These are phyloP conservation scores for Eucalyptus cloeziana DNA, from an alignment of 345 rosid species.

Conservation along the genomic window DNA sequence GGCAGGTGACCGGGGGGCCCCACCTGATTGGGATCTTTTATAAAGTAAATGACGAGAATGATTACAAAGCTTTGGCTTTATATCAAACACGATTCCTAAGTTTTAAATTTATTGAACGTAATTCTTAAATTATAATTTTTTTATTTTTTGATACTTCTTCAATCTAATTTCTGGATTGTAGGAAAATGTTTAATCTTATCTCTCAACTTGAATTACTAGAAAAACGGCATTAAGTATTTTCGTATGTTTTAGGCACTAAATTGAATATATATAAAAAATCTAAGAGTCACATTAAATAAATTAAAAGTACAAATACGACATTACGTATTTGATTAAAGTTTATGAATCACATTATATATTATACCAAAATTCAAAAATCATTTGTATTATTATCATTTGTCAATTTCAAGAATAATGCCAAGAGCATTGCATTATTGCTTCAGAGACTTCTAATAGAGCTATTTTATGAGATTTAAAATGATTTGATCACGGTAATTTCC, in stretches of 20 bases:
- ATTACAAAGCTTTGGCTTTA: not conserved
- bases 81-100: too few species aligned
- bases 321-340: accelerated
- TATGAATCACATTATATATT: accelerated
- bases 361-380: too few species aligned
- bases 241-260: accelerated
- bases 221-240: too few species aligned
- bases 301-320: accelerated
- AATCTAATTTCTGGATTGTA: too few species aligned
- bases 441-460: not conserved
- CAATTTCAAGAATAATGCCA: not conserved
- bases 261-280: too few species aligned
- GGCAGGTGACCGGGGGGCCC: not conserved
- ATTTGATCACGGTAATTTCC: not conserved
- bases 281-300: accelerated
- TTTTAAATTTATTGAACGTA: too few species aligned
- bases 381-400: too few species aligned
- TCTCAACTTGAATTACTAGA: too few species aligned
- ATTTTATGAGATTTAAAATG: not conserved
- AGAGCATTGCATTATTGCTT: not conserved
- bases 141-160: too few species aligned
- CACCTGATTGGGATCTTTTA: not conserved
- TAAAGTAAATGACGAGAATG: not conserved
- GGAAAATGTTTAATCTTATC: accelerated
- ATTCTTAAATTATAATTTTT: too few species aligned